A percentile compares a stretch with the other conserved stretches of the same genome.
These are phyloP conservation scores for Wickerhamomyces sp. DNA, from an alignment of 1,139 yeast genomes.

Conservation along the genomic window DNA sequence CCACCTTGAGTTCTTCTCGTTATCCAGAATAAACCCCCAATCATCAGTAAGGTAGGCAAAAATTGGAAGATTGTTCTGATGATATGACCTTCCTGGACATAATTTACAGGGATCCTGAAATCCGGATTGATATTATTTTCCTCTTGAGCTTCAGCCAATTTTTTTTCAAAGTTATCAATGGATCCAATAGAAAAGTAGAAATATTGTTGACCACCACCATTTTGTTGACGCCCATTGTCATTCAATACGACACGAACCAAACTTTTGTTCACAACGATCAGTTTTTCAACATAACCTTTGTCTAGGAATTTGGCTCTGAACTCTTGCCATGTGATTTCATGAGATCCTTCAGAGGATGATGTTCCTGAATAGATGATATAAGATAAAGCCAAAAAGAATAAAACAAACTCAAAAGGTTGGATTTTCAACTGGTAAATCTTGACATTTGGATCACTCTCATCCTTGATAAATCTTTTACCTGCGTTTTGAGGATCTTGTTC, in stretches of 20 bases:
- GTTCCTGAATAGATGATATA: slow-evolving; percentile 25
- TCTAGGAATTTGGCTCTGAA: slow-evolving; percentile 59
- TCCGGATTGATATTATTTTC: slow-evolving; percentile 54
- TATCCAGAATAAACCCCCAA: slow-evolving; percentile 69
- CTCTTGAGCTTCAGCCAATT: slow-evolving; percentile 56
- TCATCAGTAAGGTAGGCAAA: slow-evolving; percentile 63
- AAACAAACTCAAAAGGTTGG: slow-evolving; percentile 29
- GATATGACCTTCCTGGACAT: slow-evolving; percentile 57
- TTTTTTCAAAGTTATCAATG: slow-evolving; percentile 66
- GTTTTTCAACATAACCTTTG: slow-evolving; percentile 60
- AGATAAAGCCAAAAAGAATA: slow-evolving; percentile 26
- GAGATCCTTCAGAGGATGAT: slow-evolving; percentile 25
- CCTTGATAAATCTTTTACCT: slow-evolving; percentile 22
- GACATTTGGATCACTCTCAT: slow-evolving; percentile 27
- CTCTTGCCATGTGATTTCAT: slow-evolving; percentile 52
- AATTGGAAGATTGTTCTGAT: slow-evolving; percentile 52
- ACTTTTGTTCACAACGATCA: slow-evolving; percentile 60
- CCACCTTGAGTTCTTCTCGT: slow-evolving; percentile 50
- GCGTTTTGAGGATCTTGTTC: slow-evolving; percentile 2
- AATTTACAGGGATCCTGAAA: slow-evolving; percentile 60
- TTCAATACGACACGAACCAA: slow-evolving; percentile 65
- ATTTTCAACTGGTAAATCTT: slow-evolving; percentile 26
- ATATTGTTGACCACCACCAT: slow-evolving; percentile 37
- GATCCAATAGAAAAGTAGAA: slow-evolving; percentile 70
- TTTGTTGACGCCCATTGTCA: slow-evolving; percentile 46